Base-by-base conservation (phyloP, 148 eudicot genomes). In the Heliosperma pusillum region DNA sequence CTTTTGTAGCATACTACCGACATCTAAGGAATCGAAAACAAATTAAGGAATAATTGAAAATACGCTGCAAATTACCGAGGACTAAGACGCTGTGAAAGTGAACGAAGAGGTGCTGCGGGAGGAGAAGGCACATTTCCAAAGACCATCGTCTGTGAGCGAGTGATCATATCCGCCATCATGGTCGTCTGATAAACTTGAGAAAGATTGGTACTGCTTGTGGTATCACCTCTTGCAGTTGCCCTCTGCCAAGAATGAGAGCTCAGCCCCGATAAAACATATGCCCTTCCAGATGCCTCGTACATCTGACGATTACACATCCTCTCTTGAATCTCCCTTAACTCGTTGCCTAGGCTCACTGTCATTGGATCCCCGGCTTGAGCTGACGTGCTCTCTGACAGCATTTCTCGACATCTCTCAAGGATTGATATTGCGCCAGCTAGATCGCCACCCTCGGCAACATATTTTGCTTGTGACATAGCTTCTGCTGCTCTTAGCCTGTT, bases 241-340 rank as follows among this genome's bases (percentile, higher is more conserved):
- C 97, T 76, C 80, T 93, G 97, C 97, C 97, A 93, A 1, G 97
- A 93, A 75, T 90, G 97, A 11, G 96, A 90, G 76, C 97, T 93
- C 78, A 93, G 82, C n/a, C 97, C 97, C n/a, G 97, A 90, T 40
- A 93, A 80, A 45, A 93, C 85, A 76, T 86, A 93, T 3, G 97
- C 97, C 76, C 97, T 83, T 52, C 97, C 97, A 0, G 97, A 89
- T 58, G 88, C 81, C 85, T 93, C 97, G 9, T 93, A 93, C 5
- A 84, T 86, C 11, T 82, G 91, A 52, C 93, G 87, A 67, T 82
- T 90, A n/a, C 83, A 82, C 96, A 90, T 86, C 82, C 96, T 85
- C 78, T 90, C 97, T 77, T 90, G 89, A 91, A 90, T 89, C 79
- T 93, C 91, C 87, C 85, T 89, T 36, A 93, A 83, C 81, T 93